These are phyloP conservation scores for Alternaria arbusti DNA, from an alignment of 2,329 filamentous ascomycete species.

Conservation along the genomic window DNA sequence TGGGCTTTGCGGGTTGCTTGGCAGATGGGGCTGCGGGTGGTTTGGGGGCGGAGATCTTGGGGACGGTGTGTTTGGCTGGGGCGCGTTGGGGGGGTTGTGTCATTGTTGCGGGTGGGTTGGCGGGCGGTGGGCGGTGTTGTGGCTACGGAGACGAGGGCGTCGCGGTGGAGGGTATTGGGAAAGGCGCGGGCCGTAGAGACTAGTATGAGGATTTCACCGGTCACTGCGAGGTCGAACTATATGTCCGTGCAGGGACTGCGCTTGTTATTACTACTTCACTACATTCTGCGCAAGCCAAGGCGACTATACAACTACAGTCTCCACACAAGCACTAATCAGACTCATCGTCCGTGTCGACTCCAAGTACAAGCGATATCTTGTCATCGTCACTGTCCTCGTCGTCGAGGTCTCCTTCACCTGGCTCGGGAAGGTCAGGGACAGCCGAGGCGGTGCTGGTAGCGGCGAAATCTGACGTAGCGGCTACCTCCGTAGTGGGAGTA, in stretches of 20 bases:
- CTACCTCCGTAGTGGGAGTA: background rate
- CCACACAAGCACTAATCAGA: constrained; percentile 25
- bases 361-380: constrained; percentile 39
- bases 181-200: background rate
- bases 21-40: background rate
- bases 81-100: background rate
- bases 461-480: constrained; percentile 24
- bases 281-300: background rate
- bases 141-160: background rate
- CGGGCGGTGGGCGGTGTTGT: too few relatives aligned
- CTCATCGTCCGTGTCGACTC: constrained; percentile 46
- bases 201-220: background rate
- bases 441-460: constrained; percentile 22
- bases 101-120: background rate
- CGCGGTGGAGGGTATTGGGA: background rate
- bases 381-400: constrained; percentile 36
- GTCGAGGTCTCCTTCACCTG: constrained; percentile 15
- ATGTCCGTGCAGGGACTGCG: constrained; percentile 8
- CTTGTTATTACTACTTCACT: constrained; percentile 12
- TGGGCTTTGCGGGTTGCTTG: background rate
- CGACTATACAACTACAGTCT: background rate
- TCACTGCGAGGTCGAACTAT: background rate
- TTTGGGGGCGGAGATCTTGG: background rate
- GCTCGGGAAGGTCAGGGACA: constrained; percentile 21
- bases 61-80: background rate